Evolutionary conservation across 1,284 basidiomycete species (phyloP).

Genomic region (Ceratobasidium sp.): DNA sequence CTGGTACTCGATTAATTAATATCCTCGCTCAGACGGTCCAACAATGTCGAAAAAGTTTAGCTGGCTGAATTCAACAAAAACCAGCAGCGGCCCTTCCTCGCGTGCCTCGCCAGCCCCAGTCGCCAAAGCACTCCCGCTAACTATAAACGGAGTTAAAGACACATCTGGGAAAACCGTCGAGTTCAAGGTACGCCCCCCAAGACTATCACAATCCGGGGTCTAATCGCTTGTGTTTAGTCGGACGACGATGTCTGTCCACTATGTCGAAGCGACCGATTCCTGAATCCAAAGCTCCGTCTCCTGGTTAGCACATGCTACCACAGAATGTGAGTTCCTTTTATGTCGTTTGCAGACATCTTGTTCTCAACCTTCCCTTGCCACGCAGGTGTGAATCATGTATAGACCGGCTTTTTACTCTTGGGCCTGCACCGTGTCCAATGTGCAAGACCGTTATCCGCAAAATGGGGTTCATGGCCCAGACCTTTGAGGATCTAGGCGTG

Average conservation of each 20-base stretch:
- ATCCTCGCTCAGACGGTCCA: background rate
- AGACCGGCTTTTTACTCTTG: slow-evolving; percentile 93
- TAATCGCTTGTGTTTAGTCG: too few species aligned
- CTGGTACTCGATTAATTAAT: background rate
- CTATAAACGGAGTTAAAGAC: slow-evolving; percentile 70
- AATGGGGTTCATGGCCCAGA: slow-evolving; percentile 93
- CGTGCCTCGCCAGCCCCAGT: slow-evolving; percentile 30
- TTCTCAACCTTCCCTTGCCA: slow-evolving; percentile 29
- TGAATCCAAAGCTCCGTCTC: slow-evolving; percentile 92
- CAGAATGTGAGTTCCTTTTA: slow-evolving; percentile 77
- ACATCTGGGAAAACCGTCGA: slow-evolving; percentile 77
- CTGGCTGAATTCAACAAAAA: slow-evolving; percentile 31
- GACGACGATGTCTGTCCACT: slow-evolving; percentile 96
- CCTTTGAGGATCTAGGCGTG: slow-evolving; percentile 94
- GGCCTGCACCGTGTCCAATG: slow-evolving; percentile 95
- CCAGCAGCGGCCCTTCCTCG: slow-evolving; percentile 27
- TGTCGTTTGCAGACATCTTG: background rate
- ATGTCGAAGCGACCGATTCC: slow-evolving; percentile 95
- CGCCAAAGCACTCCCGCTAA: slow-evolving; percentile 34
- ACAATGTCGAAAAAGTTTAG: slow-evolving; percentile 36
- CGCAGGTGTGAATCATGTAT: slow-evolving; percentile 96
- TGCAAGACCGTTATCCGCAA: slow-evolving; percentile 92
- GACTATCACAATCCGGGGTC: too few species aligned
- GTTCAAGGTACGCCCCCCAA: slow-evolving; percentile 77
- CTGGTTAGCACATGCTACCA: slow-evolving; percentile 98